Evolutionary conservation across 345 rosid species (phyloP).

Genomic region (Aurinia saxatilis): DNA sequence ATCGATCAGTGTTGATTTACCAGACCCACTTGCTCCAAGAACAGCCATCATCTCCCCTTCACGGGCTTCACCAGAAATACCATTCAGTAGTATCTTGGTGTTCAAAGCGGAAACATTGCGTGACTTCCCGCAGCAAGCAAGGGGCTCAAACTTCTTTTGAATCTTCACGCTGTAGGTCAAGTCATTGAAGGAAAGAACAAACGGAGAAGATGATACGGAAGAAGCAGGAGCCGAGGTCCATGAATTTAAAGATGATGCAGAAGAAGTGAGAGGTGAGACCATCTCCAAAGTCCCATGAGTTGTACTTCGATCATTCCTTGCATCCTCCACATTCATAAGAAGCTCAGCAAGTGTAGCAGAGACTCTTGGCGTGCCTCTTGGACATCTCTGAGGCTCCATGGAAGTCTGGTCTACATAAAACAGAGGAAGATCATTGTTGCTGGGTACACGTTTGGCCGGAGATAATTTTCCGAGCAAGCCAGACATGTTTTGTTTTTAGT

Average conservation of each 20-base stretch:
- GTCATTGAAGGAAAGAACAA: constrained; percentile 64
- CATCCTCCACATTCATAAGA: constrained; percentile 52
- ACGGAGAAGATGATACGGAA: constrained; percentile 39
- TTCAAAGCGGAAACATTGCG: neutral
- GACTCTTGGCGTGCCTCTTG: constrained; percentile 27
- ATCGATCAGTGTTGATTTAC: constrained; percentile 85
- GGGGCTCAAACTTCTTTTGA: constrained; percentile 26
- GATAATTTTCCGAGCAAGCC: constrained; percentile 24
- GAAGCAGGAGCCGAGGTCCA: constrained; percentile 36
- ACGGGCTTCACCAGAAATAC: constrained; percentile 53
- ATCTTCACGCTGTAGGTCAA: constrained; percentile 63
- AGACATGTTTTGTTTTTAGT: constrained; percentile 23
- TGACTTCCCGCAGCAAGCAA: constrained; percentile 30
- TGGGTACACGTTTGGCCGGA: constrained; percentile 13
- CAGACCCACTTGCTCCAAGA: constrained; percentile 92
- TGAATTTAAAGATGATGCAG: constrained; percentile 25
- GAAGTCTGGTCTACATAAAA: constrained; percentile 23
- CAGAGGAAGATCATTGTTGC: constrained; percentile 33
- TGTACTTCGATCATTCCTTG: constrained; percentile 26
- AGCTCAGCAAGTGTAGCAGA: constrained; percentile 59
- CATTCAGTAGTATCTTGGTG: constrained; percentile 45
- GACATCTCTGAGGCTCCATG: constrained; percentile 38
- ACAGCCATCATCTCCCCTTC: constrained; percentile 93
- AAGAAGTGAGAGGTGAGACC: constrained; percentile 33
- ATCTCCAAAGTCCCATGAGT: constrained; percentile 31